Conservation (phyloP, 805 yeast genomes). For the Suhomyces emberorum region DNA sequence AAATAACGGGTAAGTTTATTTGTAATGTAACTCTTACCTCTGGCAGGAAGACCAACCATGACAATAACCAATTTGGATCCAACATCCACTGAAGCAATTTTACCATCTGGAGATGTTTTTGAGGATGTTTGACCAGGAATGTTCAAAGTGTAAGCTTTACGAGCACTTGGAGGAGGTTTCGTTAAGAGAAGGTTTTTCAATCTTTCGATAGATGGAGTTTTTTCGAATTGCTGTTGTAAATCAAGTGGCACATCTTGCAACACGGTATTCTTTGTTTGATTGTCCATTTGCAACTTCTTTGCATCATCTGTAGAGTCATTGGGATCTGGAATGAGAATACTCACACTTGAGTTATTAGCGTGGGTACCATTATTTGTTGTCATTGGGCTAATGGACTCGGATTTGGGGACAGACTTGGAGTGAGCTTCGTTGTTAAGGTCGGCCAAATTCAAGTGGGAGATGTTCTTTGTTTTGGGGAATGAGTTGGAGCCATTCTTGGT, state of each 20-base stretch:
- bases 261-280: constrained; percentile 10
- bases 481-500: not conserved
- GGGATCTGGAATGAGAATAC: constrained; percentile 1
- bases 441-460: constrained; percentile 38
- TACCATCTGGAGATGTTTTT: constrained; percentile 73
- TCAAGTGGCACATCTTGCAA: constrained; percentile 33
- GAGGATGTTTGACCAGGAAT: constrained; percentile 90
- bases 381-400: constrained; percentile 21
- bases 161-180: constrained; percentile 37
- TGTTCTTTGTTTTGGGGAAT: constrained; percentile 24
- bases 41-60: constrained; percentile 95
- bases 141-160: constrained; percentile 80
- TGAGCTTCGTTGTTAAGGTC: constrained; percentile 21
- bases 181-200: constrained; percentile 32
- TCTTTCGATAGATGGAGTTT: constrained; percentile 40
- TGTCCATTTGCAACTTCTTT: constrained; percentile 8
- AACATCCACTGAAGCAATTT: constrained; percentile 60
- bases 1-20: constrained; percentile 86
- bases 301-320: constrained; percentile 2
- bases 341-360: constrained; percentile 1
- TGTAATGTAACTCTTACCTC: constrained; percentile 92
- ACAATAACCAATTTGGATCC: constrained; percentile 86
- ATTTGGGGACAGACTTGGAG: not conserved
- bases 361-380: constrained; percentile 6
- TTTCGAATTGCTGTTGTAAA: constrained; percentile 34